Base-by-base conservation (phyloP, 768 basidiomycete species). In the Peribolospora kevripleyi region DNA sequence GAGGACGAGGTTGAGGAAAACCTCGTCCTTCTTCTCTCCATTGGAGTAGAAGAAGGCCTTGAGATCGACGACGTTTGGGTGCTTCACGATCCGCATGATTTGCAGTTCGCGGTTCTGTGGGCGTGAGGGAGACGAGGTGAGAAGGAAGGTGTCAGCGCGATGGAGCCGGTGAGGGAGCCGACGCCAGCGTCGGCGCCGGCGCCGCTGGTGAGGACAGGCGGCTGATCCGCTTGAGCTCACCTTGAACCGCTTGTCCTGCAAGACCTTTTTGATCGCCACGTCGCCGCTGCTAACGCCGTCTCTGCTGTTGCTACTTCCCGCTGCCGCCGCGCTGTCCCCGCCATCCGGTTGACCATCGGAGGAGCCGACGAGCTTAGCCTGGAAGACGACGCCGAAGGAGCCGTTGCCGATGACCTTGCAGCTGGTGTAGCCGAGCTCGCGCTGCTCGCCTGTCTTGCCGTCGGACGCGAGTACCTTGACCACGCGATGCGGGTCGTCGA, bases 221-320 rank as follows among this genome's bases (percentile, higher is more conserved):
- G 45, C 9, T 46, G 45, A 46, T 46, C 9, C 45, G n/a, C 9
- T 46, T 46, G 4, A 61, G 55, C 47, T 58, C 60, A 90, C 91
- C 85, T 98, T 98, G 82, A 98, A 98, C 62, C 93, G 79, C 76
- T 98, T 98, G 73, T 98, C 93, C 74, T 98, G 93, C 59, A 98
- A 71, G 52, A 98, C 93, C 74, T 95, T 97, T 84, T 98, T 98
- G 76, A 98, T 98, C 51, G 93, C 93, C 65, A 98, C 93, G 62
- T 95, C 87, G 56, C 7, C 9, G 6, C 10, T 53, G 4, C 8
- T n/a, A 50, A 13, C n/a, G 43, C 39, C 8, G 25, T 52, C 14
- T 82, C 82, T 14, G 61, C 63, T 71, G 72, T 42, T 76, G 76
- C 64, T 77, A 55, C 47, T 57, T 57, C n/a, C 45, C 51, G 10